Percentiles rank a stretch among this genome's conserved stretches.
Conservation (phyloP, 2,329 filamentous ascomycete genomes). For the Westerdykella sp. region DNA sequence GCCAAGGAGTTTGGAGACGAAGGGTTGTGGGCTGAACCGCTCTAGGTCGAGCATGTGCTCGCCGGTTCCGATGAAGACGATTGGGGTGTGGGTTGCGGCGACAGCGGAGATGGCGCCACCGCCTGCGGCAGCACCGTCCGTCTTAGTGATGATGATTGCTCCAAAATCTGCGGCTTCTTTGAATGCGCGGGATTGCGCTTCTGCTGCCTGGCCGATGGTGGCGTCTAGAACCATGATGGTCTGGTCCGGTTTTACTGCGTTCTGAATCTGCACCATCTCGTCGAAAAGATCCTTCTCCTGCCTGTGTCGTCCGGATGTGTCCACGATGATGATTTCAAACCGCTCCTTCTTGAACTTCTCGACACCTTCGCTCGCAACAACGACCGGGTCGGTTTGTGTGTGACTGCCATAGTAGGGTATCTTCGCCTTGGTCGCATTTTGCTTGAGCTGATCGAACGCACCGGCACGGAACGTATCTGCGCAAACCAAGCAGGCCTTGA, state of each 20-base stretch:
- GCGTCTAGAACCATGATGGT: constrained; percentile 98
- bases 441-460: constrained; percentile 96
- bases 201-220: constrained; percentile 92
- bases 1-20: constrained; percentile 86
- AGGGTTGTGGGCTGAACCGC: constrained; percentile 84
- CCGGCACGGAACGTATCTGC: constrained; percentile 98
- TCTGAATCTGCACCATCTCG: constrained; percentile 96
- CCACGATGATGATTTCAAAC: constrained; percentile 97
- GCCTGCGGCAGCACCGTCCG: constrained; percentile 88
- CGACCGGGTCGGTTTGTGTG: constrained; percentile 91
- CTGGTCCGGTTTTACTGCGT: constrained; percentile 83
- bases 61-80: constrained; percentile 95
- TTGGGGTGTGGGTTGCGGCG: constrained; percentile 90
- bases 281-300: constrained; percentile 94
- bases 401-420: constrained; percentile 97
- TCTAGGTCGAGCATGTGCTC: constrained; percentile 96
- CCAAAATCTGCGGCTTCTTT: constrained; percentile 96
- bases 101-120: constrained; percentile 97
- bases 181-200: constrained; percentile 91
- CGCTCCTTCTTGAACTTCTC: constrained; percentile 98
- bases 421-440: constrained; percentile 98
- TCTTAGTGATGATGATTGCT: constrained; percentile 98
- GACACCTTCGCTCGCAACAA: constrained; percentile 90
- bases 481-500: constrained; percentile 89
- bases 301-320: constrained; percentile 90